These are phyloP conservation scores for Lolium rigidum DNA, from an alignment of 176 grass and related monocot genomes.

Conservation along the genomic window DNA sequence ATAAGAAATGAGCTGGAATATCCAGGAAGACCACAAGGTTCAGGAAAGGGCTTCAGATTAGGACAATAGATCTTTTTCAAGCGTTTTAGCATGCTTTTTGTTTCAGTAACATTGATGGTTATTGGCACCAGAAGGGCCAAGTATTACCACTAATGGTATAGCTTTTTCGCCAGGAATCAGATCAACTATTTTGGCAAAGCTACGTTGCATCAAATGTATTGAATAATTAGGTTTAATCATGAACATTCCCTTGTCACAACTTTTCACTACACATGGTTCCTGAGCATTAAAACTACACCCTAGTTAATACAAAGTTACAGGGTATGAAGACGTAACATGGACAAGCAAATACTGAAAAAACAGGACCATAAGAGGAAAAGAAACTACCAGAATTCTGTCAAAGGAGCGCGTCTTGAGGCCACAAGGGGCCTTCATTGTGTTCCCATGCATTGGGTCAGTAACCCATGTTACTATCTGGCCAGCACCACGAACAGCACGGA, in stretches of 20 bases:
- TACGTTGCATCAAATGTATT: constrained; percentile 19
- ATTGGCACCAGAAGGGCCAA: neutral
- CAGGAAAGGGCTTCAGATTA: neutral
- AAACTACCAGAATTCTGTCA: constrained; percentile 80
- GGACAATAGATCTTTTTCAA: neutral
- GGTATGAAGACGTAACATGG: constrained; percentile 10
- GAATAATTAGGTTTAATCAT: neutral
- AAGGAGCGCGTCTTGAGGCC: constrained; percentile 94
- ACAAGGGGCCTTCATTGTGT: constrained; percentile 94
- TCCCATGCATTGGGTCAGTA: constrained; percentile 95
- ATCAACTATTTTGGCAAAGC: constrained; percentile 16
- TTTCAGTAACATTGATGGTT: neutral
- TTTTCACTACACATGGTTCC: neutral
- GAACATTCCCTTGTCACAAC: neutral
- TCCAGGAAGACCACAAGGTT: constrained; percentile 1
- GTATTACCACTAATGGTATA: neutral
- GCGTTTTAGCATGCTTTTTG: neutral
- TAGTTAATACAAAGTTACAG: neutral
- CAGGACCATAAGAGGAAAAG: neutral
- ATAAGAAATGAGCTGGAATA: constrained; percentile 21
- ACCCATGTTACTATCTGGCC: constrained; percentile 93
- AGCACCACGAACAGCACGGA: constrained; percentile 83
- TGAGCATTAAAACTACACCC: constrained; percentile 22
- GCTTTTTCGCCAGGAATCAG: constrained; percentile 9
- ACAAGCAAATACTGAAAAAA: neutral